Conservation (phyloP, 345 rosid genomes). For the Schrenkiella parvula region DNA sequence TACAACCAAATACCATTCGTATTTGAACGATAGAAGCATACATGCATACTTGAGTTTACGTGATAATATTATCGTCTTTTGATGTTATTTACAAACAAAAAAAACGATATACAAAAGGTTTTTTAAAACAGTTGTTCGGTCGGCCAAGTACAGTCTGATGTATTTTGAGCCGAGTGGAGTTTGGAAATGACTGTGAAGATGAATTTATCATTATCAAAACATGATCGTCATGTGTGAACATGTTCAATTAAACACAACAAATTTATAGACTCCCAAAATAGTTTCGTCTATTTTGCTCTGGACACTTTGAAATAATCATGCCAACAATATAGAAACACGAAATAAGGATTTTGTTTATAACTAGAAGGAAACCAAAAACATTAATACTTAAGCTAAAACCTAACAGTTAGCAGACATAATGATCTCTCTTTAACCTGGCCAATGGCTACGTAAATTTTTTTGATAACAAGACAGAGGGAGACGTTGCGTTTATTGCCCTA, state of each 20-base stretch:
- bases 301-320: no score
- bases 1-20: not conserved
- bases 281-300: no score
- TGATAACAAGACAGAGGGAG: constrained; percentile 29
- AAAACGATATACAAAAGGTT: no score
- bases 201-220: not conserved
- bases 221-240: not conserved
- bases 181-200: not conserved
- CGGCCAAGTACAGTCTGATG: not conserved
- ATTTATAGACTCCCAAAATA: no score
- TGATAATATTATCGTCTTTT: no score
- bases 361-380: not conserved
- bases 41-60: not conserved
- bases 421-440: constrained; percentile 4
- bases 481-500: not conserved
- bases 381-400: not conserved
- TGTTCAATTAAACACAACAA: not conserved
- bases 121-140: not conserved
- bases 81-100: no score
- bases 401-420: not conserved
- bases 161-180: not conserved
- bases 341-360: not conserved
- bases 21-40: not conserved
- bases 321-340: no score
- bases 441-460: constrained; percentile 48